These are phyloP conservation scores for Diaporthe australafricana DNA, from an alignment of 2,329 filamentous ascomycete species.

Conservation along the genomic window DNA sequence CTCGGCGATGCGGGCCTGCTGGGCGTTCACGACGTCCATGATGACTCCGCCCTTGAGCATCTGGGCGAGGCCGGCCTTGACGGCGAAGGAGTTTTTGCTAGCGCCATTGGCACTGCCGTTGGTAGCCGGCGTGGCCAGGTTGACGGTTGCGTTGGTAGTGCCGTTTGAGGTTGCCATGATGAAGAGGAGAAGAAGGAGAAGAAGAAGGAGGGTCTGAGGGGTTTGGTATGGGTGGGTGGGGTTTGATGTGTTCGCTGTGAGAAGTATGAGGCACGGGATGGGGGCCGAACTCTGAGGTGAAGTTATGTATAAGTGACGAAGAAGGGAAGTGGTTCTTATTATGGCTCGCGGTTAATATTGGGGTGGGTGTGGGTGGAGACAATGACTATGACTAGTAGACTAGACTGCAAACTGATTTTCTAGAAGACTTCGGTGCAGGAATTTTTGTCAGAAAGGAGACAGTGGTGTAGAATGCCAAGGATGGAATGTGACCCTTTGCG, in stretches of 20 bases:
- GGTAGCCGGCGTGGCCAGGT: slow-evolving; percentile 36
- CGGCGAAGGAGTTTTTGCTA: slow-evolving; percentile 74
- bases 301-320: not conserved
- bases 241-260: not conserved
- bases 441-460: not conserved
- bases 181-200: not conserved
- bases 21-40: slow-evolving; percentile 97
- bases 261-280: not conserved
- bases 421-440: slow-evolving; percentile 31
- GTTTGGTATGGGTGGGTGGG: too few relatives aligned
- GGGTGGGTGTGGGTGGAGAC: slow-evolving; percentile 5
- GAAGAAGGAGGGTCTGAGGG: not conserved
- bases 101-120: slow-evolving; percentile 41
- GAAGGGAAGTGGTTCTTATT: not conserved
- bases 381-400: slow-evolving; percentile 31
- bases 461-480: not conserved
- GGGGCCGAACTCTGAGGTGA: not conserved
- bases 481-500: slow-evolving; percentile 7
- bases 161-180: slow-evolving; percentile 42
- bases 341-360: not conserved
- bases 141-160: slow-evolving; percentile 34
- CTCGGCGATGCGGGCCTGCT: slow-evolving; percentile 96
- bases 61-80: slow-evolving; percentile 95
- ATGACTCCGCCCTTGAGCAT: slow-evolving; percentile 99
- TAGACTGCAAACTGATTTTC: slow-evolving; percentile 10